Percentiles rank a stretch among this genome's conserved stretches.
Conservation (phyloP, 2,329 filamentous ascomycete species). For the Diaporthe capsici region DNA sequence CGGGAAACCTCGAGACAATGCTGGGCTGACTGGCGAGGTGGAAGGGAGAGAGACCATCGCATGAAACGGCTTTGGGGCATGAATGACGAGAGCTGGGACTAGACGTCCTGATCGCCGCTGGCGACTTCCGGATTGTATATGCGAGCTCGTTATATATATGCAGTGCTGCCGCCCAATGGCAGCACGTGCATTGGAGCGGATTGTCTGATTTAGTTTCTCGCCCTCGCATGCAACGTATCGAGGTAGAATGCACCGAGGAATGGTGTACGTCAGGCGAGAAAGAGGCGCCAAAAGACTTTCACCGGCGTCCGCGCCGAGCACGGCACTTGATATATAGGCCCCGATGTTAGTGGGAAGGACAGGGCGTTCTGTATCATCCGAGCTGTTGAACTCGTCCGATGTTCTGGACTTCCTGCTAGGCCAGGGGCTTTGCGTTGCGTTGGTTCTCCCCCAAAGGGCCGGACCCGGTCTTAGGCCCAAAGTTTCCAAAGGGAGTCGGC, state of each 20-base stretch:
- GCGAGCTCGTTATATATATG: not conserved
- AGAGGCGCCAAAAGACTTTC: not conserved
- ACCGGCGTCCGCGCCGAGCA: slow-evolving; percentile 21
- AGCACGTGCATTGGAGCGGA: not conserved
- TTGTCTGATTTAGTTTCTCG: not conserved
- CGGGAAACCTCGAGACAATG: not conserved
- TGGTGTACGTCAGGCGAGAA: not conserved
- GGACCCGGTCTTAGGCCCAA: slow-evolving; percentile 2
- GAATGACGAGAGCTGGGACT: slow-evolving; percentile 23
- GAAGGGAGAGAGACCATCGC: not conserved
- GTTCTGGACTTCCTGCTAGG: not conserved
- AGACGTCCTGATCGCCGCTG: slow-evolving; percentile 3
- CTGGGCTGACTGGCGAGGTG: not conserved
- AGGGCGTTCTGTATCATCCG: slow-evolving; percentile 10
- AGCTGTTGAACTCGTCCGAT: slow-evolving; percentile 29
- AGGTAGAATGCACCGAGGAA: not conserved
- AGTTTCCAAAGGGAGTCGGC: slow-evolving; percentile 8
- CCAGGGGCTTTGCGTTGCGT: not conserved
- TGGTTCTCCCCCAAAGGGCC: not conserved
- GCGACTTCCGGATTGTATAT: not conserved
- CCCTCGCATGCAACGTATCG: slow-evolving; percentile 3
- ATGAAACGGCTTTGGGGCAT: slow-evolving; percentile 24
- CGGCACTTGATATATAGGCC: slow-evolving; percentile 9
- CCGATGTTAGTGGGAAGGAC: not conserved
- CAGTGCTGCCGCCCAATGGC: slow-evolving; percentile 1